Evolutionary conservation across 2,329 filamentous ascomycete genomes (phyloP).

Genomic region (Ceratocystis destructans): DNA sequence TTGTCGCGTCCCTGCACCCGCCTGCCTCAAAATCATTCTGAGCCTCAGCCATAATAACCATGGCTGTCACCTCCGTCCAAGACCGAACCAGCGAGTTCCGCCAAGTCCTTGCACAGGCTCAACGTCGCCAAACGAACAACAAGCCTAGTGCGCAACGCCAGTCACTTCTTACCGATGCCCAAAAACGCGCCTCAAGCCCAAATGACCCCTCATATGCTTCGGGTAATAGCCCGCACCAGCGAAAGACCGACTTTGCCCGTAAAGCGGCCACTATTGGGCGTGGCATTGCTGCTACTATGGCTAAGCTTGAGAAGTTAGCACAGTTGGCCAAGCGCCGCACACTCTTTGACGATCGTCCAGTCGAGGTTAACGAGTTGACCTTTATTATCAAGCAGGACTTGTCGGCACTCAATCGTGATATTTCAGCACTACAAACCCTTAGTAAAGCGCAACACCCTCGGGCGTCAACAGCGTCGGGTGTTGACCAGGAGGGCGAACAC

Average conservation of each 20-base stretch:
- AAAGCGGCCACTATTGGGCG: conserved; percentile 83
- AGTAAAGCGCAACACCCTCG: conserved; percentile 60
- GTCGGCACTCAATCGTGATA: conserved; percentile 69
- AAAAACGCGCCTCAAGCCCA: conserved; percentile 47
- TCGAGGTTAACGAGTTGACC: conserved; percentile 93
- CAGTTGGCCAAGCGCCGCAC: conserved; percentile 94
- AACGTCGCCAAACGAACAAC: conserved; percentile 60
- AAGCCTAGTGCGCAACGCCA: conserved; percentile 70
- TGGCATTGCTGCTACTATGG: conserved; percentile 84
- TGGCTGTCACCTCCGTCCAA: conserved; percentile 69
- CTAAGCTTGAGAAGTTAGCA: conserved; percentile 83
- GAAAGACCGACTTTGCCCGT: conserved; percentile 81
- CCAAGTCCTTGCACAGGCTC: conserved; percentile 74
- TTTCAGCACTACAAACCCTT: conserved; percentile 65
- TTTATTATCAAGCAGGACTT: conserved; percentile 98
- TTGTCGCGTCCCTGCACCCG: background rate
- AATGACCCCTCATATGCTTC: conserved; percentile 27
- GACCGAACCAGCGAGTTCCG: conserved; percentile 94
- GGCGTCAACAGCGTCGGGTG: conserved; percentile 26
- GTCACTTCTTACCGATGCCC: conserved; percentile 60
- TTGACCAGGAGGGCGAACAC: conserved; percentile 80
- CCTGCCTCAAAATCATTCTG: background rate
- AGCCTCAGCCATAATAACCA: conserved; percentile 25
- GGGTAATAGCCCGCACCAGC: conserved; percentile 24
- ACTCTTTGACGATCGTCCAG: conserved; percentile 88